Base-by-base conservation (phyloP, 495 filamentous ascomycete species). In the Tuber borchii region DNA sequence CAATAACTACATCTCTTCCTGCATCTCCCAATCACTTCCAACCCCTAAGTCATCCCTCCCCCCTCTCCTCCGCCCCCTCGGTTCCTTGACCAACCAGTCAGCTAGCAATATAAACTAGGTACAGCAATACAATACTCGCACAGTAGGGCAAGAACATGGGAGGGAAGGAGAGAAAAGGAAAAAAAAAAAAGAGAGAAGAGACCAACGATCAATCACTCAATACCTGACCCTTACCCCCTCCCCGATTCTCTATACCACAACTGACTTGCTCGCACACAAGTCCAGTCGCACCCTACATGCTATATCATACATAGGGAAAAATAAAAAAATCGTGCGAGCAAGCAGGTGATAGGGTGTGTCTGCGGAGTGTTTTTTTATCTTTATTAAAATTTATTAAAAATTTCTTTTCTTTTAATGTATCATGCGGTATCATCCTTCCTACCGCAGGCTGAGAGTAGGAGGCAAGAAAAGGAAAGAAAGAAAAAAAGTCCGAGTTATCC, bases 341-440 rank as follows among this genome's bases (percentile, higher is more conserved):
- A 17, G 56, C 56, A 65, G 56, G 56, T 65, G 56, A 65, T 65
- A 17, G 12, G 56, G 56, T 14, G 56, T 65, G 56, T 65, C 56
- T 65, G 56, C 56, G 56, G 56, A 65, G 56, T 65, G n/a, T 31
- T 65, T 56, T 56, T 65, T 31, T 65, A 65, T 65, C 14, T 65
- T 31, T 12, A 56, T 56, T n/a, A 22, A 51, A 17, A 10, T 56
- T 56, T 56, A 19, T 43, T 43, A 43, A 43, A 16, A 4, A 31
- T 31, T 31, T 65, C 26, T 65, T 65, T 65, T 14, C 51, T 31
- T 31, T 61, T 65, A 65, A 65, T 26, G 56, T 65, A 56, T 56
- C 48, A 56, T n/a, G 31, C 56, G 16, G 6, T 31, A 31, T 65
- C n/a, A 31, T 8, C 56, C 56, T 65, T 31, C 12, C 4, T 31